A percentile compares a stretch with the other conserved stretches of the same genome.
Conservation (phyloP, 192 early-diverging fungal species). For the Borealophlyctis nickersoniae region DNA sequence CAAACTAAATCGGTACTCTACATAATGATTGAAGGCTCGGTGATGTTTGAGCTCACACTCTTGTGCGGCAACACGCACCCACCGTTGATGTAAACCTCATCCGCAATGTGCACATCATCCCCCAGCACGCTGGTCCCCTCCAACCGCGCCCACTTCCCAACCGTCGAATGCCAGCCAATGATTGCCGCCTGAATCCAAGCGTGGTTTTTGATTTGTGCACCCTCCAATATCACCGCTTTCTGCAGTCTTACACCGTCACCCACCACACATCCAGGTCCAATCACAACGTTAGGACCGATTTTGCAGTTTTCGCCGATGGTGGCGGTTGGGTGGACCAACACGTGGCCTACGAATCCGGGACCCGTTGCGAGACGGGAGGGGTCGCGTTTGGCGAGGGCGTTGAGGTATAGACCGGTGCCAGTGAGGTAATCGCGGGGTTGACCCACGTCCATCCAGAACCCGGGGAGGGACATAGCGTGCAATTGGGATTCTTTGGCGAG, state of each 20-base stretch:
- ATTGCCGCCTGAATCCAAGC: conserved; percentile 89
- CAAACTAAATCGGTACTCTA: too few species aligned
- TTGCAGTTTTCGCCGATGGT: conserved; percentile 93
- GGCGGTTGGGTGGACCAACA: conserved; percentile 87
- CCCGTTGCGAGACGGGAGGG: conserved; percentile 71
- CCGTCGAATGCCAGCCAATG: conserved; percentile 92
- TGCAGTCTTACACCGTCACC: conserved; percentile 93
- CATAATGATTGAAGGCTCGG: conserved; percentile 95
- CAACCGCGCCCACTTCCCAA: conserved; percentile 92
- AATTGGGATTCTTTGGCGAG: conserved; percentile 87
- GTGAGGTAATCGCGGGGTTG: conserved; percentile 98
- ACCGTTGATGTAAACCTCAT: conserved; percentile 92
- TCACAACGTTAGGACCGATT: conserved; percentile 96
- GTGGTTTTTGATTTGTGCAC: conserved; percentile 78
- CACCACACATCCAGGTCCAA: conserved; percentile 86
- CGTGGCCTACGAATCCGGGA: conserved; percentile 70
- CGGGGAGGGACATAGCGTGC: conserved; percentile 89
- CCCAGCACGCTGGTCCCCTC: conserved; percentile 94
- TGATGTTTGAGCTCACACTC: conserved; percentile 80
- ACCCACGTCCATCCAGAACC: conserved; percentile 99
- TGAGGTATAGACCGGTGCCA: conserved; percentile 90
- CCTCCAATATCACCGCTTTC: conserved; percentile 85
- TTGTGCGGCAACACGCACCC: conserved; percentile 97
- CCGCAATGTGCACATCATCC: conserved; percentile 92
- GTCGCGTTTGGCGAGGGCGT: conserved; percentile 71